phyloP scores from a whole-genome alignment of 2,329 filamentous ascomycete species.

The Graphilbum fragrans region DNA sequence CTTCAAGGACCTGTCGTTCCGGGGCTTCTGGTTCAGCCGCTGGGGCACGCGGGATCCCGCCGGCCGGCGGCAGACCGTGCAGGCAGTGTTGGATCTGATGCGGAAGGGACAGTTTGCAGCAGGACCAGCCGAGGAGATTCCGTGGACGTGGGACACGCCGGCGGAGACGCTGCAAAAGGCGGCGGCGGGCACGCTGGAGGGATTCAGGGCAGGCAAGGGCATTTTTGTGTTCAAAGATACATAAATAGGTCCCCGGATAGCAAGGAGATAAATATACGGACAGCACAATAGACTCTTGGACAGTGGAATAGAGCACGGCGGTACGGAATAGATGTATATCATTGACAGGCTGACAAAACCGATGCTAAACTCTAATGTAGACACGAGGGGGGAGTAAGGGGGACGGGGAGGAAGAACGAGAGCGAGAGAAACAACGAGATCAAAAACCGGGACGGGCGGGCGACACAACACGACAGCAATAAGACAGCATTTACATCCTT shows the following conservation, averaged over 20 bases:
- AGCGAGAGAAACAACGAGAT: no score
- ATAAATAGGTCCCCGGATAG: constrained; percentile 13
- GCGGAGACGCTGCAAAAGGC: constrained; percentile 56
- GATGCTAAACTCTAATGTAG: no score
- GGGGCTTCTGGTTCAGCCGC: constrained; percentile 88
- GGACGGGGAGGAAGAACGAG: no score
- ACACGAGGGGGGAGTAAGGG: no score
- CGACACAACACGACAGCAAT: no score
- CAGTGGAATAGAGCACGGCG: no score
- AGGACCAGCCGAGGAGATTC: constrained; percentile 67
- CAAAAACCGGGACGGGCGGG: no score
- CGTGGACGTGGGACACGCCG: constrained; percentile 74
- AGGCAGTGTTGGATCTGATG: constrained; percentile 68
- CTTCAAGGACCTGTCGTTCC: constrained; percentile 81
- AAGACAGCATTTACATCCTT: no score
- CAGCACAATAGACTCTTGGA: no score
- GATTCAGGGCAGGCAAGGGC: constrained; percentile 79
- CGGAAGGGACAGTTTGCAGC: constrained; percentile 69
- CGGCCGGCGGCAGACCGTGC: constrained; percentile 69
- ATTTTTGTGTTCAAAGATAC: constrained; percentile 70
- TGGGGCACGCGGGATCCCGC: constrained; percentile 70
- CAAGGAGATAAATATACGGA: no score
- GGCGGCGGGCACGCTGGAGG: constrained; percentile 71
- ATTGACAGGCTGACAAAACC: no score
- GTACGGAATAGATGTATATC: no score